Evolutionary conservation across 306 rosid species (phyloP).

Genomic region (Vigna nakashimae): DNA sequence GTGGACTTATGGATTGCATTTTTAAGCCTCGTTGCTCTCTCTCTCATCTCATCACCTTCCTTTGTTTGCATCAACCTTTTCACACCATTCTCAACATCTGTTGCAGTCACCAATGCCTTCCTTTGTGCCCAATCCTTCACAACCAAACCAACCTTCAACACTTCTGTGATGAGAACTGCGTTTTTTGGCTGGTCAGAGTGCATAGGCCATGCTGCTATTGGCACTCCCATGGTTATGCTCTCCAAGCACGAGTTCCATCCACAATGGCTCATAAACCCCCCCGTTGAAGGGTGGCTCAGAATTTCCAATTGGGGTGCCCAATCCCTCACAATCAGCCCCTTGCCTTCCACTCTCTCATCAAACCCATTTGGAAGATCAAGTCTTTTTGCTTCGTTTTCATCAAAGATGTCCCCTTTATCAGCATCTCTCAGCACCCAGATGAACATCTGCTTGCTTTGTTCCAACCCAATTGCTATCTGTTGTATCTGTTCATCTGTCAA

Average conservation of each 20-base stretch:
- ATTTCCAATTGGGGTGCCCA: background rate
- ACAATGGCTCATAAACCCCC: background rate
- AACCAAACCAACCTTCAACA: conserved; percentile 5
- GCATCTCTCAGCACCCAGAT: conserved; percentile 55
- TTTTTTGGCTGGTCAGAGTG: conserved; percentile 2
- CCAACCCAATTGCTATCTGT: conserved; percentile 65
- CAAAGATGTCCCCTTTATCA: conserved; percentile 60
- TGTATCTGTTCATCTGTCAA: conserved; percentile 49
- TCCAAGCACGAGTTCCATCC: background rate
- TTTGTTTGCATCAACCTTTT: background rate
- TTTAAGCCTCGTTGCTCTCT: background rate
- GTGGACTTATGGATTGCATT: background rate
- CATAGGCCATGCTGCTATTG: background rate
- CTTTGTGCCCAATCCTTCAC: conserved; percentile 3
- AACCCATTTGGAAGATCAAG: conserved; percentile 37
- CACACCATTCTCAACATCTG: background rate
- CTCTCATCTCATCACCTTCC: background rate
- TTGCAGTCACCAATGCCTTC: background rate
- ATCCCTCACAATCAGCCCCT: background rate
- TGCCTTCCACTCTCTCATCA: conserved; percentile 28
- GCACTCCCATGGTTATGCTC: background rate
- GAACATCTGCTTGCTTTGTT: conserved; percentile 58
- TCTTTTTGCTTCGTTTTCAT: conserved; percentile 34
- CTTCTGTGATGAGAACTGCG: background rate
- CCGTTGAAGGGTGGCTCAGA: background rate